Base-by-base conservation (phyloP, 257 asterid genomes). In the Nicotiana paniculata region DNA sequence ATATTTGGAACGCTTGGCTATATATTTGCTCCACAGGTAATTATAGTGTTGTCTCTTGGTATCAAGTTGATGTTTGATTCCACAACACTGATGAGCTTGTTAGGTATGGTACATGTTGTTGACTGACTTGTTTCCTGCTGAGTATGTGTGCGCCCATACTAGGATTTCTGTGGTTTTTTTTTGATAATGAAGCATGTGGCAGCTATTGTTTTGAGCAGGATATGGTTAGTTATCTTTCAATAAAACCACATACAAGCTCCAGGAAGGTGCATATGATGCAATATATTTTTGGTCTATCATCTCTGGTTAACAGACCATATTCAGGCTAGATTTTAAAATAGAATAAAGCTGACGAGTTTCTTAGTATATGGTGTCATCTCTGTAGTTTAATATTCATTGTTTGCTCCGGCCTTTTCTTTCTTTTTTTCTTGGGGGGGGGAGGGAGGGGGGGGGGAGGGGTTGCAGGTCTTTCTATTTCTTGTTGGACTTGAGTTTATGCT, bases 21-120 rank as follows among this genome's bases (percentile, higher is more conserved):
- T 86, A 83, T 92, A 76, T 92, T 89, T 85, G 97, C 98, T 85
- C 99, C 99, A 37, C 97, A 95, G 93, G 99, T 93, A 86, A 83
- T 62, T 82, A 78, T 39, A 26, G 39, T 67, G 80, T 57, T 43
- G 67, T 81, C 17, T 64, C 55, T 77, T 77, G 54, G 30, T 54
- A 21, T 83, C 81, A 21, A 26, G 76, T 39, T 46, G 57, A 18
- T 5, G 17, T 61, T 46, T 82, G 77, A 66, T 24, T 70, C 48
- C 48, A 32, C 30, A 11, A 32, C 63, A 15, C 80, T 75, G 46
- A 75, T 75, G 39, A 15, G 63, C 26, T 28, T 75, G 28, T 51
- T 75, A 48, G 62, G 79, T 51, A 74, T 26, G 62, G 24, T 24
- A 74, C 15, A 46, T 10, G 48, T 48, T 74, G 79, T 48, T 46